phyloP scores from a whole-genome alignment of 1,284 basidiomycete genomes.

The Cryptococcus sp. region DNA sequence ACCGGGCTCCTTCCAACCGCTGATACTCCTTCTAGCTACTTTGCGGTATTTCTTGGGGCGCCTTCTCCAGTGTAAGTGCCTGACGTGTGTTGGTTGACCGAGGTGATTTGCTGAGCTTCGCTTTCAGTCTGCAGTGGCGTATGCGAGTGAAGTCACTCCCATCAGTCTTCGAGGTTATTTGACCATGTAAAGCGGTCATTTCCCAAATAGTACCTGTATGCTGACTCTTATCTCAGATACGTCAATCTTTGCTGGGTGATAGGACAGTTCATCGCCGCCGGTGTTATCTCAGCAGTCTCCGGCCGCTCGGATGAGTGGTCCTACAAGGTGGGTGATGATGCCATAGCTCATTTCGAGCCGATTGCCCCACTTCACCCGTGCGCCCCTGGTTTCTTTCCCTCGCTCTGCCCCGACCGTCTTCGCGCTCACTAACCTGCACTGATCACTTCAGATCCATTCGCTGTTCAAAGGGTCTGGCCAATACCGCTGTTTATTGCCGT shows the following conservation, averaged over 20 bases:
- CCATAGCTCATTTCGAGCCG: neutral
- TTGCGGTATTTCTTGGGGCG: slow-evolving; percentile 40
- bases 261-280: slow-evolving; percentile 31
- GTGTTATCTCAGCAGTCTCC: slow-evolving; percentile 12
- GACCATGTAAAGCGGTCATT: slow-evolving; percentile 1
- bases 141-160: slow-evolving; percentile 57
- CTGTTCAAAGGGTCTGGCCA: slow-evolving; percentile 11
- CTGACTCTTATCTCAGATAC: slow-evolving; percentile 10
- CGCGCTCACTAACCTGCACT: too few relatives aligned
- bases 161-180: slow-evolving; percentile 27
- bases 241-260: slow-evolving; percentile 58
- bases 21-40: slow-evolving; percentile 15
- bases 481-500: slow-evolving; percentile 6
- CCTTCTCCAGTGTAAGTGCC: slow-evolving; percentile 17
- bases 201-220: neutral
- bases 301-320: slow-evolving; percentile 8
- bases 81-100: neutral
- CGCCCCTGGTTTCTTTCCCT: slow-evolving; percentile 2
- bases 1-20: neutral
- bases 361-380: neutral
- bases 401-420: slow-evolving; percentile 19
- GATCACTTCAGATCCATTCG: slow-evolving; percentile 20
- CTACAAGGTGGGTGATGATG: neutral
- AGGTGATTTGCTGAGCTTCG: neutral
- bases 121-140: slow-evolving; percentile 49